phyloP scores from a whole-genome alignment of 2,329 filamentous ascomycete genomes.

The Colletotrichum spaethianum region DNA sequence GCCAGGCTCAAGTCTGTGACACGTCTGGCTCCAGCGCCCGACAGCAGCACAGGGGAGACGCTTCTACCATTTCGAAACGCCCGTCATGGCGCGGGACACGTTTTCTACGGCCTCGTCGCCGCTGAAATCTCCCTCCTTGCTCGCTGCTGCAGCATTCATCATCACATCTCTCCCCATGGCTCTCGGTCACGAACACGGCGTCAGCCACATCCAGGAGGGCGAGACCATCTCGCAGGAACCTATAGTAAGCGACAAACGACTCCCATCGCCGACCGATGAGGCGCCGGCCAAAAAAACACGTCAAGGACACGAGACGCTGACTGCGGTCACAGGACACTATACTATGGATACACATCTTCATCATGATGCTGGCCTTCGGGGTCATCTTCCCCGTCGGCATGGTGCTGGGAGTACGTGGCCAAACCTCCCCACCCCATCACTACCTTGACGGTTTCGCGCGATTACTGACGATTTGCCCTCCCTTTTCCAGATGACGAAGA shows the following conservation, averaged over 20 bases:
- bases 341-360: constrained; percentile 93
- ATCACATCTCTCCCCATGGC: constrained; percentile 40
- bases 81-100: constrained; percentile 34
- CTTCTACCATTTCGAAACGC: constrained; percentile 33
- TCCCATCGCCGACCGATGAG: background rate
- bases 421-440: background rate
- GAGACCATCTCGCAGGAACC: constrained; percentile 79
- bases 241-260: constrained; percentile 67
- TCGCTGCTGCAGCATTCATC: constrained; percentile 24
- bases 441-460: background rate
- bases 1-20: constrained; percentile 38
- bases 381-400: constrained; percentile 95
- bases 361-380: constrained; percentile 90
- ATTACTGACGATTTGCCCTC: constrained; percentile 35
- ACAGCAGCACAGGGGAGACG: constrained; percentile 17
- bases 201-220: constrained; percentile 76
- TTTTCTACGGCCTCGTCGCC: constrained; percentile 39
- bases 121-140: constrained; percentile 16
- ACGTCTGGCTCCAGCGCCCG: constrained; percentile 35
- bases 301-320: constrained; percentile 49
- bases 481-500: constrained; percentile 80
- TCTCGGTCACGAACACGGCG: constrained; percentile 63
- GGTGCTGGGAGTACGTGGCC: constrained; percentile 84
- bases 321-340: constrained; percentile 74
- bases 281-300: background rate